Base-by-base conservation (phyloP, 2,329 filamentous ascomycete species). In the Aspergillus sp. region DNA sequence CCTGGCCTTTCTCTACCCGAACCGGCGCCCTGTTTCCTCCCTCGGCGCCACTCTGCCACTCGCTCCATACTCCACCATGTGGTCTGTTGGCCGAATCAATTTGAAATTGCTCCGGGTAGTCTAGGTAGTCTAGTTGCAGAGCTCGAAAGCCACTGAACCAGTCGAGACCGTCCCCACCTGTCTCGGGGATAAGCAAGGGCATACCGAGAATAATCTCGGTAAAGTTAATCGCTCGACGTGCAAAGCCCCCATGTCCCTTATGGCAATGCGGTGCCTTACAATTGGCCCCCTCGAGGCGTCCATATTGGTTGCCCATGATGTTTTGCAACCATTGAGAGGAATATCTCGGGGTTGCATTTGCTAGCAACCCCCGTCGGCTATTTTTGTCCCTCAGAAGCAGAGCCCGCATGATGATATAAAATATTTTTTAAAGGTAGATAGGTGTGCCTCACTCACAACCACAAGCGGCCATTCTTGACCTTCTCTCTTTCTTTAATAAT, bases 371-470 rank as follows among this genome's bases (percentile, higher is more conserved):
- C 26, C 9, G 11, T 30, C 39, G 48, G 52, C 54, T 62, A 60
- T 59, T 62, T 60, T 59, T 45, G 57, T 55, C 48, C 11, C 18
- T 30, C 20, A 48, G 36, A 18, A 17, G 49, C 15, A 41, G 20
- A 50, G 32, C 30, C 52, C 48, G 54, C 54, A 55, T 58, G 34
- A 51, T 39, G 36, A 54, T 43, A 45, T 47, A 13, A 53, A 48
- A 30, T 22, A 38, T 38, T 41, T 39, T 55, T 62, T 61, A 57
- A 63, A 62, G 32, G 17, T 49, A 54, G 45, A 48, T 53, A 50
- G 17, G 26, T 18, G 55, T 53, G 53, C 50, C 47, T 43, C 39
- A 20, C 42, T 47, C 34, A 11, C 34, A 24, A 15, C 20, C 55
- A 22, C 55, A 42, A 48, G 54, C 47, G 11, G 8, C 26, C 26